Conservation (phyloP, 208 protist genomes). For the Leishmania braziliensis region DNA sequence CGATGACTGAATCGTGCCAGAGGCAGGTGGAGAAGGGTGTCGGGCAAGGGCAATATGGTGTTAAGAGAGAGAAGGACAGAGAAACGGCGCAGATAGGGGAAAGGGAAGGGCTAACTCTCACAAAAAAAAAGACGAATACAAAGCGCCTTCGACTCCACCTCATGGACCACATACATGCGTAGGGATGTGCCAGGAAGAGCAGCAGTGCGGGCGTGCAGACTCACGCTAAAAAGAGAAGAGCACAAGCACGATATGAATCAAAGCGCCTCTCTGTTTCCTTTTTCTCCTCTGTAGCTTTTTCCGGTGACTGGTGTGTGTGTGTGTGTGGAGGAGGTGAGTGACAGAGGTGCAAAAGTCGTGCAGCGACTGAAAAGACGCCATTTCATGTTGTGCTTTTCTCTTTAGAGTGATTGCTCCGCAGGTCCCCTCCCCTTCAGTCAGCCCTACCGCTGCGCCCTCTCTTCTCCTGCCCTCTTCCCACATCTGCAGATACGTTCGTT, state of each 20-base stretch:
- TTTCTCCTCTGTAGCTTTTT: constrained; percentile 14
- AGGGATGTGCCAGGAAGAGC: not conserved
- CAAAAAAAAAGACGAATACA: not conserved
- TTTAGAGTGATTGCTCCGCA: not conserved
- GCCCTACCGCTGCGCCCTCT: not conserved
- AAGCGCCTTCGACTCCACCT: not conserved
- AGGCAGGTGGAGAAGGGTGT: not conserved
- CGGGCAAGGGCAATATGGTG: not conserved
- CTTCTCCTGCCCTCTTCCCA: not conserved
- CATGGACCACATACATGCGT: not conserved
- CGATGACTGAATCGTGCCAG: not conserved
- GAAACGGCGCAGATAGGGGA: not conserved
- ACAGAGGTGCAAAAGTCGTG: too few species aligned
- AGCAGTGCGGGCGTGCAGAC: not conserved
- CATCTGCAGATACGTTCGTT: not conserved
- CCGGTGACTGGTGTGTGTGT: constrained; percentile 4
- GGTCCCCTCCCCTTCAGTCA: not conserved
- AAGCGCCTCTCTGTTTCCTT: constrained; percentile 8
- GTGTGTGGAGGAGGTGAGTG: too few species aligned
- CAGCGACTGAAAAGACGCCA: not conserved
- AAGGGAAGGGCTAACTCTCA: not conserved
- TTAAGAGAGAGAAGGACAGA: not conserved
- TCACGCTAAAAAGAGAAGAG: not conserved
- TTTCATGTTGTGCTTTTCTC: not conserved
- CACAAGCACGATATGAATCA: not conserved